Conservation (phyloP, 305 asterid species). For the Coffea humblotiana region DNA sequence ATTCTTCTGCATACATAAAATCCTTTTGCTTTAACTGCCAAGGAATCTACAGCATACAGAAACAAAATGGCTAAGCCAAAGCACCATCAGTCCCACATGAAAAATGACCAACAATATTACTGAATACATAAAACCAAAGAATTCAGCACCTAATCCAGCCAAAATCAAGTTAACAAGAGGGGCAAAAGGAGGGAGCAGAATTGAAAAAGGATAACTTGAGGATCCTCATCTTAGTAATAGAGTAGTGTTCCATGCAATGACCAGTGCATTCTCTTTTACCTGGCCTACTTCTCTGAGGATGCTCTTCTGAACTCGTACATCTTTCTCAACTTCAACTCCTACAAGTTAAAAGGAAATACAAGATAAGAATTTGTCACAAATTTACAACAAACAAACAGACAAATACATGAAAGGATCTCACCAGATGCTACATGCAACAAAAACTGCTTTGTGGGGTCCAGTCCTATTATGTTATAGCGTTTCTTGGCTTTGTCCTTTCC, state of each 20-base stretch:
- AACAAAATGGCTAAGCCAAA: background rate
- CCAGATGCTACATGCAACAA: constrained; percentile 91
- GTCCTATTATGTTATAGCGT: constrained; percentile 73
- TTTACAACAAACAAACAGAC: constrained; percentile 18
- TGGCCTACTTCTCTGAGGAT: constrained; percentile 89
- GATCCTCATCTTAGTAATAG: background rate
- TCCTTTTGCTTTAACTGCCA: background rate
- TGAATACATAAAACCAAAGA: background rate
- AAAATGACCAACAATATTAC: background rate
- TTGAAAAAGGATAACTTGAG: background rate
- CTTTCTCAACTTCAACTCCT: constrained; percentile 86
- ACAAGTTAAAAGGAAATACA: constrained; percentile 30
- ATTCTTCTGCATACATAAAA: background rate
- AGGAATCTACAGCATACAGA: background rate
- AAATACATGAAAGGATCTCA: constrained; percentile 35
- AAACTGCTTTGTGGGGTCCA: constrained; percentile 89
- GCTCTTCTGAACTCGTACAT: constrained; percentile 81
- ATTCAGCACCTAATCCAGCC: background rate
- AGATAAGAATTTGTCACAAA: constrained; percentile 21
- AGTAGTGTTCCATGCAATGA: background rate
- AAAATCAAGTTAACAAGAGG: background rate
- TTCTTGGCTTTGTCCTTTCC: constrained; percentile 93
- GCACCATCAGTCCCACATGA: background rate
- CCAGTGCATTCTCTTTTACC: constrained; percentile 39
- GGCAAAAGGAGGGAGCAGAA: no score